Conservation (phyloP, 163 green algal species). For the Smithsoniella earleae region DNA sequence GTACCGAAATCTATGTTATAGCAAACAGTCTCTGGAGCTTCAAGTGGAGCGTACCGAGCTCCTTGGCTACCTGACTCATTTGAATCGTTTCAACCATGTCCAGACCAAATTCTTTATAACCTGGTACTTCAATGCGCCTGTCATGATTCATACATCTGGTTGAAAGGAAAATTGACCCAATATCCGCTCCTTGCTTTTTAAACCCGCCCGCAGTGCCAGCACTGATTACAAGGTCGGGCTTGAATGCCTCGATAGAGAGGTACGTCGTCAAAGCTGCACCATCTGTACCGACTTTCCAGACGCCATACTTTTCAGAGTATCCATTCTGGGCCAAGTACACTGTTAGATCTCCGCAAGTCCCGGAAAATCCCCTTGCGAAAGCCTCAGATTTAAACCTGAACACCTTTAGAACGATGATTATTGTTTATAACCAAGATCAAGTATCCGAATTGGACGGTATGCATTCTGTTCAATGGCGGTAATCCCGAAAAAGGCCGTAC, state of each 20-base stretch:
- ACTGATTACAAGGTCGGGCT: slow-evolving; percentile 86
- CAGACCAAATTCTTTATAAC: slow-evolving; percentile 77
- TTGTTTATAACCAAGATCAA: not conserved
- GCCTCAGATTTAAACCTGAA: not conserved
- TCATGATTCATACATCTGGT: slow-evolving; percentile 84
- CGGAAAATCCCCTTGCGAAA: slow-evolving; percentile 50
- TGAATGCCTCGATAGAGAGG: slow-evolving; percentile 63
- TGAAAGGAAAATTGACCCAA: slow-evolving; percentile 85
- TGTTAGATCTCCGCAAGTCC: slow-evolving; percentile 40
- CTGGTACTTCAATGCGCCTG: slow-evolving; percentile 83
- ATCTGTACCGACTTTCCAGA: slow-evolving; percentile 91
- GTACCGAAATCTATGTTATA: not conserved
- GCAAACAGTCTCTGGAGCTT: not conserved
- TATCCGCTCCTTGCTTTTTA: slow-evolving; percentile 63
- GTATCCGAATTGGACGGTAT: slow-evolving; percentile 22
- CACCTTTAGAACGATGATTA: not conserved
- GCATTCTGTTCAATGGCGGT: not conserved
- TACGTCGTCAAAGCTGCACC: slow-evolving; percentile 78
- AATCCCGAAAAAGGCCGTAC: slow-evolving; percentile 34
- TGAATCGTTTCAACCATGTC: slow-evolving; percentile 45
- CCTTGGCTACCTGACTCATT: slow-evolving; percentile 46
- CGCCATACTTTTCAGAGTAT: slow-evolving; percentile 51
- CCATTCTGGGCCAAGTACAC: slow-evolving; percentile 72
- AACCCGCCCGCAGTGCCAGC: slow-evolving; percentile 90
- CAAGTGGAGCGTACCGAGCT: slow-evolving; percentile 38